Evolutionary conservation across 2,329 filamentous ascomycete genomes (phyloP).

Genomic region (Sclerotinia subarctica): DNA sequence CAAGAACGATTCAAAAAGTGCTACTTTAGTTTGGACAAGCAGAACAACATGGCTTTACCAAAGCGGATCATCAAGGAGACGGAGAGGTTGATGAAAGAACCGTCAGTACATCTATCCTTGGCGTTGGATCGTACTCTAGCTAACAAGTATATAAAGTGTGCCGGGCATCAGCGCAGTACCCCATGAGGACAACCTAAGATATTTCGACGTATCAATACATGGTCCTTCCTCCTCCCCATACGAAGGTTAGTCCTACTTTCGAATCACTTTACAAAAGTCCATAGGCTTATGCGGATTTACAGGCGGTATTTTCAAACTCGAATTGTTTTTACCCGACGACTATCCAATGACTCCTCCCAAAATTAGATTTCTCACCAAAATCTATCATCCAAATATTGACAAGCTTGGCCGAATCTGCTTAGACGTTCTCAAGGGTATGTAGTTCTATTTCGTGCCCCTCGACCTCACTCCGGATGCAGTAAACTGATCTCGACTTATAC

Average conservation of each 20-base stretch:
- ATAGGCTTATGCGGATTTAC: constrained; percentile 21
- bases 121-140: constrained; percentile 6
- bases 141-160: constrained; percentile 56
- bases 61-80: constrained; percentile 99
- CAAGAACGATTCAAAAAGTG: not conserved
- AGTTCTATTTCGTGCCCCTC: not conserved
- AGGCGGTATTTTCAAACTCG: constrained; percentile 85
- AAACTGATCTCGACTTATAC: constrained; percentile 26
- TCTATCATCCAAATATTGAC: constrained; percentile 99
- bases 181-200: constrained; percentile 94
- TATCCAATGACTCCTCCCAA: constrained; percentile 99
- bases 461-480: not conserved
- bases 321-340: constrained; percentile 96
- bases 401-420: constrained; percentile 95
- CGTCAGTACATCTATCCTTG: constrained; percentile 55
- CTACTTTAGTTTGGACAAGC: not conserved
- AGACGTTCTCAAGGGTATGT: constrained; percentile 90
- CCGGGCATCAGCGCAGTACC: constrained; percentile 94
- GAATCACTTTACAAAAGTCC: not conserved
- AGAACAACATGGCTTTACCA: constrained; percentile 65
- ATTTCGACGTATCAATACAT: constrained; percentile 97
- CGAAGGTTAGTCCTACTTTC: constrained; percentile 60
- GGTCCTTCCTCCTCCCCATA: constrained; percentile 91
- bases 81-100: constrained; percentile 92
- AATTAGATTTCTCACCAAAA: constrained; percentile 97